phyloP scores from a whole-genome alignment of 2,329 filamentous ascomycete genomes.

The Beauveria sp. region DNA sequence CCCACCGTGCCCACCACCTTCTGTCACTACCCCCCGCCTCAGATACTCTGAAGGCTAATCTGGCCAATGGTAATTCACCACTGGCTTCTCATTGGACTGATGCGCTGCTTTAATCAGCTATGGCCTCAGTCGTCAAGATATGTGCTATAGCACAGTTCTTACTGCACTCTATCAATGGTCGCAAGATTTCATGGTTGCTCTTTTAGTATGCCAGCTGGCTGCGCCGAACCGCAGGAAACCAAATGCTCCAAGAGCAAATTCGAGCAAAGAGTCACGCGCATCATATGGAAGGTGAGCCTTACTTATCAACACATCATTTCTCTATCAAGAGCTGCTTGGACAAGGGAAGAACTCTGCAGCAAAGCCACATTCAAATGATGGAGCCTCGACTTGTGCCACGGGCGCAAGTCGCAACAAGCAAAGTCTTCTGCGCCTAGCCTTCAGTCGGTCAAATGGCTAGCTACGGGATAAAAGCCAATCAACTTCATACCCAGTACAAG shows the following conservation, averaged over 20 bases:
- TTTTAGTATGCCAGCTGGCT: background rate
- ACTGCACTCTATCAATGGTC: background rate
- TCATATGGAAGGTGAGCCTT: background rate
- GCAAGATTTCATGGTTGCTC: background rate
- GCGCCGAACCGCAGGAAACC: background rate
- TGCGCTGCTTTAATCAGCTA: background rate
- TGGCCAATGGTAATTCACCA: background rate
- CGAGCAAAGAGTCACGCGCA: background rate
- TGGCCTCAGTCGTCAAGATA: background rate
- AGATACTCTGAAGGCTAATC: background rate
- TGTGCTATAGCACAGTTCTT: background rate
- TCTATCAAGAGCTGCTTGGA: background rate
- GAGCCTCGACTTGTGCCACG: background rate
- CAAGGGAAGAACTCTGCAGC: background rate
- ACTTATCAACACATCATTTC: background rate
- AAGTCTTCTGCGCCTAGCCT: background rate
- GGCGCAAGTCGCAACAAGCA: background rate
- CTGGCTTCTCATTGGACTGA: background rate
- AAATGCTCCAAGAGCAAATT: background rate
- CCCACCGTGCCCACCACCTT: background rate
- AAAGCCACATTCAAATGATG: background rate
- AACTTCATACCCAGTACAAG: too few species aligned
- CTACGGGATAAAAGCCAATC: background rate
- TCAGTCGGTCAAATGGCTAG: background rate
- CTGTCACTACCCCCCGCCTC: background rate